phyloP scores from a whole-genome alignment of 495 filamentous ascomycete species.

The Xylona heveae region DNA sequence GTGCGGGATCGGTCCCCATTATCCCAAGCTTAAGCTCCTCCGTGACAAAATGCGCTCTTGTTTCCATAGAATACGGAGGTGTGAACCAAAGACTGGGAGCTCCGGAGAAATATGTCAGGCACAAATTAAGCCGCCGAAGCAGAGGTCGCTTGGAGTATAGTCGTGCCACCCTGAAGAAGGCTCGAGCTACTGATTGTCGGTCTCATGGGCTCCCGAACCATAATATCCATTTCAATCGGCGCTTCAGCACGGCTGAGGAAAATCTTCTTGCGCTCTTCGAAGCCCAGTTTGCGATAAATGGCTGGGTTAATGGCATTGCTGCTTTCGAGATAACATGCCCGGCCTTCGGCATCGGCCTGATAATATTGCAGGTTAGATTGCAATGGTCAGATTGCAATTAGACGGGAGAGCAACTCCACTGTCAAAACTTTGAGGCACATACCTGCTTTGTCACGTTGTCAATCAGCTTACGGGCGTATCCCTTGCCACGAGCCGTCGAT shows the following conservation, averaged over 20 bases:
- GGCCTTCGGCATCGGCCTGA: constrained; percentile 41
- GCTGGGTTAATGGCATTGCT: constrained; percentile 40
- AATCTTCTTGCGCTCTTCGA: constrained; percentile 34
- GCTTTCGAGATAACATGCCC: constrained; percentile 53
- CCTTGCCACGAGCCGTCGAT: constrained; percentile 38
- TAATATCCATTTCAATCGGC: constrained; percentile 49
- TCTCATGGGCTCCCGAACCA: constrained; percentile 54
- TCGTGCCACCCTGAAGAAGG: no score
- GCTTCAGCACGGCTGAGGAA: constrained; percentile 32
- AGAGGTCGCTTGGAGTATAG: no score
- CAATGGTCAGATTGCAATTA: not conserved
- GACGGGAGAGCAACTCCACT: constrained; percentile 5
- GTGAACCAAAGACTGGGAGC: no score
- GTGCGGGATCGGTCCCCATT: no score
- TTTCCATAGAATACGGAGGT: no score
- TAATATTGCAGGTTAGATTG: not conserved
- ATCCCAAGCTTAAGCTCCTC: no score
- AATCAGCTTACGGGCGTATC: constrained; percentile 46
- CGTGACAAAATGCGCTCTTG: no score
- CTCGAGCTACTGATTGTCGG: no score
- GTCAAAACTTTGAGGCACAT: constrained; percentile 10
- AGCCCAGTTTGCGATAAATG: constrained; percentile 53
- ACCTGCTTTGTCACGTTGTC: constrained; percentile 41
- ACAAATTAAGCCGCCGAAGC: no score
- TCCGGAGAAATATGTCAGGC: no score